A percentile compares a stretch with the other conserved stretches of the same genome.
Evolutionary conservation across 73 alveolate genomes (phyloP).

Genomic region (Effrenium voratum): DNA sequence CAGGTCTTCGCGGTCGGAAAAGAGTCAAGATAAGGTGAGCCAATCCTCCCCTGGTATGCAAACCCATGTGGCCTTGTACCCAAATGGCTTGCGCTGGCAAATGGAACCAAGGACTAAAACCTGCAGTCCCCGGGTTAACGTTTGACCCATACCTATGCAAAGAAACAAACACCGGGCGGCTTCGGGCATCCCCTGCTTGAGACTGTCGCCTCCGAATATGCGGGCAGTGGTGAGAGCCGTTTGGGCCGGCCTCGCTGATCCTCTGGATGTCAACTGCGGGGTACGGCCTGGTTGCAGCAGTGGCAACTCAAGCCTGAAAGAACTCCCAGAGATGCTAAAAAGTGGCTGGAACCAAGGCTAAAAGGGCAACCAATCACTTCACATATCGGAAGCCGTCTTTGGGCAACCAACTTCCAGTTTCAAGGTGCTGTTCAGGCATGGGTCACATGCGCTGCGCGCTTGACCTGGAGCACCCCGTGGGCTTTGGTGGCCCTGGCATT

Average conservation of each 20-base stretch:
- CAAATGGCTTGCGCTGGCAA: too few species aligned
- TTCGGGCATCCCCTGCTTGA: too few species aligned
- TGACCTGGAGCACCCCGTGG: background rate
- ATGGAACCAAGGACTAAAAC: too few species aligned
- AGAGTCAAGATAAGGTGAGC: too few species aligned
- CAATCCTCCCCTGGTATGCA: too few species aligned
- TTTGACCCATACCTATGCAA: background rate
- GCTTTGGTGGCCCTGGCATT: too few species aligned
- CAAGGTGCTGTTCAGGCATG: background rate
- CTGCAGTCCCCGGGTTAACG: background rate
- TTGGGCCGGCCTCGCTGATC: slow-evolving; percentile 35
- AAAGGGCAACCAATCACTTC: background rate
- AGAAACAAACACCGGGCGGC: background rate
- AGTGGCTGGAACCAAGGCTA: background rate
- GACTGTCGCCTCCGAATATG: background rate
- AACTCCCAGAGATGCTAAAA: background rate
- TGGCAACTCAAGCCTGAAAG: background rate
- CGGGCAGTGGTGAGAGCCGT: background rate
- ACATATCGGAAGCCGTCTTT: background rate
- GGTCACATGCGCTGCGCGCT: background rate
- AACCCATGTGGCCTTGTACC: too few species aligned
- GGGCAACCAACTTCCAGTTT: background rate
- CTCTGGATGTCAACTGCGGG: slow-evolving; percentile 86
- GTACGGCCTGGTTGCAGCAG: slow-evolving; percentile 22
- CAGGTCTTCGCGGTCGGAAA: too few species aligned